A percentile compares a stretch with the other conserved stretches of the same genome.
Conservation (phyloP, 805 yeast species). For the Lipomyces sp. region DNA sequence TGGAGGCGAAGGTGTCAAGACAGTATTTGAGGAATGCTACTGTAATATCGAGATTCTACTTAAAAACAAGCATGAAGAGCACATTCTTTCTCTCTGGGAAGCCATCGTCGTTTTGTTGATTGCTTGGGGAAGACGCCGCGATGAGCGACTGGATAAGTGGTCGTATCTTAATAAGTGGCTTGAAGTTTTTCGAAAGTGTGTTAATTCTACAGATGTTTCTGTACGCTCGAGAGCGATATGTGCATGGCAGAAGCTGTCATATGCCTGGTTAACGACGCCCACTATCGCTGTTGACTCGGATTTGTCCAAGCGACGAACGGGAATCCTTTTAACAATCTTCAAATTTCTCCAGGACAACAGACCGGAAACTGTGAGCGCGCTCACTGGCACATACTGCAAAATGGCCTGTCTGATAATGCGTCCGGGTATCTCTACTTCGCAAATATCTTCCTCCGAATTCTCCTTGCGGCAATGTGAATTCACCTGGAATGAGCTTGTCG, state of each 20-base stretch:
- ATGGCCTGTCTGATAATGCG: conserved; percentile 13
- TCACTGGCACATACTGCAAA: conserved; percentile 18
- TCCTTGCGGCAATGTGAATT: conserved; percentile 17
- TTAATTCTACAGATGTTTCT: conserved; percentile 15
- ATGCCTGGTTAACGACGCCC: conserved; percentile 22
- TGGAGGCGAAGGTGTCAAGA: not conserved
- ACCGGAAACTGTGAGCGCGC: conserved; percentile 15
- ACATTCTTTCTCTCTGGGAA: conserved; percentile 29
- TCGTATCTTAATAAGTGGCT: conserved; percentile 23
- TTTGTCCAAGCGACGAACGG: conserved; percentile 10
- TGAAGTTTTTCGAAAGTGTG: conserved; percentile 19
- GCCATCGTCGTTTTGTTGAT: conserved; percentile 15
- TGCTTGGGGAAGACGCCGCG: conserved; percentile 26
- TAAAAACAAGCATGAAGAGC: conserved; percentile 23
- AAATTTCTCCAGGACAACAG: conserved; percentile 14
- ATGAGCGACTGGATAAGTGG: conserved; percentile 29
- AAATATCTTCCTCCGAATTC: conserved; percentile 8
- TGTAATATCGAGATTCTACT: conserved; percentile 16
- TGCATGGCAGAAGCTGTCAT: conserved; percentile 28
- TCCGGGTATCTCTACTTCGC: conserved; percentile 9
- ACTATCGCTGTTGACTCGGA: conserved; percentile 1
- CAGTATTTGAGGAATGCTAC: conserved; percentile 17
- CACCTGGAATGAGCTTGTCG: conserved; percentile 23
- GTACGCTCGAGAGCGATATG: conserved; percentile 17
- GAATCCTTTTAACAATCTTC: conserved; percentile 19